Base-by-base conservation (phyloP, 306 rosid genomes). In the Albizia julibrissin region DNA sequence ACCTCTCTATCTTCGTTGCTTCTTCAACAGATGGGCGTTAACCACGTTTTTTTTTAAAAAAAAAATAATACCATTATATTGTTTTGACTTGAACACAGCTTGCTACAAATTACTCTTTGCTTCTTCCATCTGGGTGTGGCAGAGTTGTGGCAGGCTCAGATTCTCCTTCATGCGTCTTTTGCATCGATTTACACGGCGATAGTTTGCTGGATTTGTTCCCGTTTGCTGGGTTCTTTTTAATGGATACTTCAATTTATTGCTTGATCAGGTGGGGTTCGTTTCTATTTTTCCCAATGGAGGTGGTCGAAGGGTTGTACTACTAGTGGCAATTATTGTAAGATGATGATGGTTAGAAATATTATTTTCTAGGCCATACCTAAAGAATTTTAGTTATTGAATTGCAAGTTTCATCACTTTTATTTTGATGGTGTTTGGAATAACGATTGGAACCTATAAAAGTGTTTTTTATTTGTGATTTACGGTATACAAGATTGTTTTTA, bases 241-340 rank as follows among this genome's bases (percentile, higher is more conserved):
- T 85, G 80, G 21, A 16, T 75, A 2, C 74, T 78, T 83, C 64
- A 84, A 79, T 83, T 84, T 80, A 85, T 82, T 39, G 47, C 69
- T 13, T 67, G 8, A n/a, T 75, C 62, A 65, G 74, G 79, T 67
- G 67, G 69, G 62, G 31, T 75, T n/a, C 52, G 59, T 72, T 71
- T 59, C n/a, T 81, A 47, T 79, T 84, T 80, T 82, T 69, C 70
- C 82, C 75, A 85, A 82, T 83, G 90, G 83, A 82, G 75, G 67
- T 80, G 44, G 74, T 44, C 34, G 67, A 74, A 54, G 79, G 29
- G 82, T 81, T 86, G 86, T 84, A 78, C 72, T n/a, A n/a, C 73
- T 82, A n/a, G 46, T 19, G 18, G 62, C 68, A 29, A 15, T 67
- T 79, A 33, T 64, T 81, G 33, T 76, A 33, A 33, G 34, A 33